Evolutionary conservation across 202 grass and related monocot species (phyloP).

Genomic region (Setaria italica): DNA sequence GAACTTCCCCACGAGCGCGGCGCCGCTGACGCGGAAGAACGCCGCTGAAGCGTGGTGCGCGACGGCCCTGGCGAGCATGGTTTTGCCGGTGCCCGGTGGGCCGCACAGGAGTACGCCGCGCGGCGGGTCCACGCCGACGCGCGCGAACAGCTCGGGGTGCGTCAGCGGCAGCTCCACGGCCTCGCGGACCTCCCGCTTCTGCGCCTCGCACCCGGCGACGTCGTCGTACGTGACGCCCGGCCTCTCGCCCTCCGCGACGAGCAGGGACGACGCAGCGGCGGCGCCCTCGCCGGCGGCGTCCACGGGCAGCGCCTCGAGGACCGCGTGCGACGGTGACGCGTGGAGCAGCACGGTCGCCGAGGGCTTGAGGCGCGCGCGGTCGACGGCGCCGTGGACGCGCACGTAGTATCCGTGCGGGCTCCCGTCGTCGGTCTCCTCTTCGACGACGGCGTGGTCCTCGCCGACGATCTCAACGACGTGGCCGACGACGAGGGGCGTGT

Average conservation of each 20-base stretch:
- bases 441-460: conserved; percentile 28
- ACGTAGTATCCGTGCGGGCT: neutral
- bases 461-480: neutral
- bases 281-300: neutral
- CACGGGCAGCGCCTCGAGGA: conserved; percentile 27
- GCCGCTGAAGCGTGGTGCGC: conserved; percentile 48
- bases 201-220: conserved; percentile 48
- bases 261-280: neutral
- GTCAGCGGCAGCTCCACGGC: conserved; percentile 58
- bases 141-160: conserved; percentile 51
- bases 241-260: conserved; percentile 15
- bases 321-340: neutral
- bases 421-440: neutral
- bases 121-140: conserved; percentile 45
- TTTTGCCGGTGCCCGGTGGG: conserved; percentile 60
- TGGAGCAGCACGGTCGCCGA: conserved; percentile 22
- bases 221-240: conserved; percentile 49
- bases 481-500: conserved; percentile 24
- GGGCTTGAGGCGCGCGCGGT: conserved; percentile 40
- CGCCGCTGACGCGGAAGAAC: conserved; percentile 44
- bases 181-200: conserved; percentile 57
- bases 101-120: conserved; percentile 60
- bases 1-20: conserved; percentile 34
- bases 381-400: neutral
- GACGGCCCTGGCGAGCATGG: conserved; percentile 56